Base-by-base conservation (phyloP, 129 eudicot species). In the Ambrosia trifida region DNA sequence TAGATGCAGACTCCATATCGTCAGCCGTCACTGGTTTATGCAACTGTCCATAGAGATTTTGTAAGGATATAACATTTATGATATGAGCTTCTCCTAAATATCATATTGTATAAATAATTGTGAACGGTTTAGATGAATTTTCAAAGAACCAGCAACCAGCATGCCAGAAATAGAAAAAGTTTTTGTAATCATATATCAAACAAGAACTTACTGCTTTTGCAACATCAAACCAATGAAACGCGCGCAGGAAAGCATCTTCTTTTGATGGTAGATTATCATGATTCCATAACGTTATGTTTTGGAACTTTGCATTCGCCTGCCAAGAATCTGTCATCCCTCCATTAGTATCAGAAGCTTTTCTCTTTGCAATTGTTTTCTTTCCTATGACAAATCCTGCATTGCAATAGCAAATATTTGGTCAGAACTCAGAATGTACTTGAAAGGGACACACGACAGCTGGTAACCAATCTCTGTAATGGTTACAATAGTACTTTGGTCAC, bases 251-350 rank as follows among this genome's bases (percentile, higher is more conserved):
- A 50, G 96, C 79, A 78, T 94, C 97, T 72, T 95, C 96, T 73
- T 90, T 82, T n/a, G 97, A 95, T 6, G 99, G 99, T 75, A 84
- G 83, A 68, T 58, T 80, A 40, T 95, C 99, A 75, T 95, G 97
- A 79, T 95, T 95, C 99, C 99, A 95, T 3, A 85, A 61, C 14
- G 96, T 87, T 59, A 95, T 67, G 58, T 84, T 77, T 66, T 85
- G 76, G 68, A 84, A 90, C 71, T 85, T 84, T 30, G 96, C 97
- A 20, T 77, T 78, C 66, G 52, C 66, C 88, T 88, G 74, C 99
- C 99, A 95, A 64, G 71, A 68, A 58, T 76, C 72, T 10, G 83
- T 64, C 66, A 35, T 52, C 33, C 20, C 78, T 32, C 53, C 85
- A 43, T 79, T 56, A 40, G 11, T 47, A 18, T 82, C 73, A 46